Base-by-base conservation (phyloP, 495 filamentous ascomycete species). In the Symbiotaphrina buchneri region DNA sequence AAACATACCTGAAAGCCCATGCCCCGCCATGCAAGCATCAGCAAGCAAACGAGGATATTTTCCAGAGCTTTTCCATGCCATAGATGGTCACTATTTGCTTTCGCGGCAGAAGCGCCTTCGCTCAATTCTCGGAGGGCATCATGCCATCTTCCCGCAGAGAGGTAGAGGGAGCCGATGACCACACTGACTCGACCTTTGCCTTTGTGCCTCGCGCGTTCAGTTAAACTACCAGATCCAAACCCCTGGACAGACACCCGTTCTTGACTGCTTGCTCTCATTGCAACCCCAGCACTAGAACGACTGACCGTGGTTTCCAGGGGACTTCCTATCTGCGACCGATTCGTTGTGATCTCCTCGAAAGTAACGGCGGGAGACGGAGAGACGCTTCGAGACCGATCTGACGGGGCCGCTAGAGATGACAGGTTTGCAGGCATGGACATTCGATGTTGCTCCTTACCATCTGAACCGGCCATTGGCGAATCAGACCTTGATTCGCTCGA, bases 11-110 rank as follows among this genome's bases (percentile, higher is more conserved):
- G 69, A 49, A 94, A 97, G 47, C 91, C 78, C 45, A 83, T 59
- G 10, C 74, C 76, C 28, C 71, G 63, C 75, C 82, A 90, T 31
- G 72, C 76, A 29, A 90, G 66, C 54, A 95, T 68, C 18, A 95
- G 41, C 36, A 94, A 60, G 45, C 71, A 74, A 28, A 92, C 63
- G 10, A 83, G 52, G 39, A 87, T 75, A 6, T 79, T 71, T 43
- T 95, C 87, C 19, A 95, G 61, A 3, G 78, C 83, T 52, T 95
- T 99, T 8, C 75, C 87, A 58, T 95, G 80, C 87, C 87, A 99
- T 5, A 93, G 47, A 55, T 92, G 78, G 49, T 95, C 87, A 46
- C 77, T 84, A 40, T 72, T 68, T 21, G 67, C 69, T 46, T 76
- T 77, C 10, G 82, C 77, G 38, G 71, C 64, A 7, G 67, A 64